phyloP scores from a whole-genome alignment of 2,329 filamentous ascomycete genomes.

The Alternaria sp. region DNA sequence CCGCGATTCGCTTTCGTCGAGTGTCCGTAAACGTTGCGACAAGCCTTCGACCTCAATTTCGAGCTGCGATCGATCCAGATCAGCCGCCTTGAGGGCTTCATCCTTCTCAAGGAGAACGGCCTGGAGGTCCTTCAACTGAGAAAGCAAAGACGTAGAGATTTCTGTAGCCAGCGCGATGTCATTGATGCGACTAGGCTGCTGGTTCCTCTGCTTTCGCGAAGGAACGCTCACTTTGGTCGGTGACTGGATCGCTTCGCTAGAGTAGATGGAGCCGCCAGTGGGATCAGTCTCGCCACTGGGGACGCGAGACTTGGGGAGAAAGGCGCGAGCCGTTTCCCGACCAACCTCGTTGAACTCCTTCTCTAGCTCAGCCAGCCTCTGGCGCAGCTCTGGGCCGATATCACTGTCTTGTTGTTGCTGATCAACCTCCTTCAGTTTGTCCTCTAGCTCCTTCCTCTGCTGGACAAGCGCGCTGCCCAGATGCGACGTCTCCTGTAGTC shows the following conservation, averaged over 20 bases:
- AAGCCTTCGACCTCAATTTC: constrained; percentile 84
- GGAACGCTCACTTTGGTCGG: constrained; percentile 89
- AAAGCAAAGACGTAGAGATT: constrained; percentile 91
- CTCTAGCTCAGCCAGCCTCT: constrained; percentile 86
- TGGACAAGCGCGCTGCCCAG: constrained; percentile 86
- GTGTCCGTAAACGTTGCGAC: constrained; percentile 77
- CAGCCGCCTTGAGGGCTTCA: constrained; percentile 78
- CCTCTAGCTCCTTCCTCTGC: constrained; percentile 83
- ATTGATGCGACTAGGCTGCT: constrained; percentile 85
- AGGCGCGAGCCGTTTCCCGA: constrained; percentile 85
- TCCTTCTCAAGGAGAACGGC: constrained; percentile 85
- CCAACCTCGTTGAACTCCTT: constrained; percentile 95
- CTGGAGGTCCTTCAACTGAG: constrained; percentile 93
- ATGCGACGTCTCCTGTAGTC: constrained; percentile 89
- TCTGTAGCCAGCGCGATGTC: constrained; percentile 99
- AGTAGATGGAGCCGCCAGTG: constrained; percentile 63
- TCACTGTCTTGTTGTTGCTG: constrained; percentile 74
- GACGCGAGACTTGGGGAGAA: constrained; percentile 81
- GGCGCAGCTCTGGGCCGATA: constrained; percentile 81
- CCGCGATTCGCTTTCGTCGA: constrained; percentile 93
- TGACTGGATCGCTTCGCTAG: constrained; percentile 82
- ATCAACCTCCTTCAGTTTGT: constrained; percentile 85
- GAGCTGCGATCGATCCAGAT: constrained; percentile 77
- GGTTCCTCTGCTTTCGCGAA: constrained; percentile 87
- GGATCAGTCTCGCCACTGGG: constrained; percentile 62